These are phyloP conservation scores for Dendrobium chrysotoxum DNA, from an alignment of 106 monocot species.

Conservation along the genomic window DNA sequence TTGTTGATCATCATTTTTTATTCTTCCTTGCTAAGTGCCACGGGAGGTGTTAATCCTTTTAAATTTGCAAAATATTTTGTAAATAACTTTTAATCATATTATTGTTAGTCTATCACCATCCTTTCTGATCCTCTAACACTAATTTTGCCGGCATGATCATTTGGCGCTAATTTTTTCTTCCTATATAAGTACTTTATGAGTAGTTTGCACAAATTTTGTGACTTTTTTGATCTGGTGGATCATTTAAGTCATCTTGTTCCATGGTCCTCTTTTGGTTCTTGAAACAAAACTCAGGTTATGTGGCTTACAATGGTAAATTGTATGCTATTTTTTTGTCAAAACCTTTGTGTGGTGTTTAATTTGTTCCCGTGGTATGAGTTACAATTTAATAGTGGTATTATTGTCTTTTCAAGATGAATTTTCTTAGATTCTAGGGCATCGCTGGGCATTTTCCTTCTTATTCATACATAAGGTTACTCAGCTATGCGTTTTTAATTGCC, in stretches of 20 bases:
- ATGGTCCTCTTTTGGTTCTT: background rate
- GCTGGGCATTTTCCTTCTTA: background rate
- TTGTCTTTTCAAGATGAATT: background rate
- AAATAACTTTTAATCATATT: background rate
- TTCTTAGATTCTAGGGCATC: background rate
- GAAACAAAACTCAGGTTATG: background rate
- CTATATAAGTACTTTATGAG: background rate
- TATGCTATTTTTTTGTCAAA: background rate
- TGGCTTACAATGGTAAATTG: background rate
- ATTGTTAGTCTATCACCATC: background rate
- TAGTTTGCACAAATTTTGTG: background rate
- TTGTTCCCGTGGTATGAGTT: background rate
- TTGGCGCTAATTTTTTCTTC: too few species aligned
- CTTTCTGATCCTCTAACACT: background rate
- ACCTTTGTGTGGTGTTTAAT: background rate
- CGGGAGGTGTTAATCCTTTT: too few species aligned
- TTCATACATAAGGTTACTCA: background rate
- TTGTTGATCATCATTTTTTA: too few species aligned
- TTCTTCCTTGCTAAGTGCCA: too few species aligned
- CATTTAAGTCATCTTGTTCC: background rate
- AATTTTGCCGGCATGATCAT: background rate
- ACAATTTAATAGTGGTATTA: background rate
- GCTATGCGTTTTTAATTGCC: background rate
- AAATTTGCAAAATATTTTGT: background rate
- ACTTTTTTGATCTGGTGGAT: background rate